Conservation (phyloP, 257 asterid genomes). For the Rauvolfia tetraphylla region DNA sequence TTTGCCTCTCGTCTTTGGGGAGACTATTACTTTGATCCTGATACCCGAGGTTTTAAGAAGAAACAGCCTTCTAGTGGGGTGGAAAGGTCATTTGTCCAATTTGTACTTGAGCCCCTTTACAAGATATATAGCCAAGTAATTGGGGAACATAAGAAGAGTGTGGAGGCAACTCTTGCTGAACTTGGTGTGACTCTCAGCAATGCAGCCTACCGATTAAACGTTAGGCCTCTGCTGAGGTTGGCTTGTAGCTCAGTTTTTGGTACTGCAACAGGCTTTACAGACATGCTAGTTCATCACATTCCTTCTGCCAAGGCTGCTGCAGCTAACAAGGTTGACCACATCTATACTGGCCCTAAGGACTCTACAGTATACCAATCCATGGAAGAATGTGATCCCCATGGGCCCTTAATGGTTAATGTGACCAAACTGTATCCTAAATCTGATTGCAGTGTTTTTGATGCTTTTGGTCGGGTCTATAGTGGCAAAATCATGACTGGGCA, state of each 20-base stretch:
- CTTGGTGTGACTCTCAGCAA: conserved; percentile 94
- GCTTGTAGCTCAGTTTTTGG: conserved; percentile 97
- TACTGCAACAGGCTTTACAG: conserved; percentile 91
- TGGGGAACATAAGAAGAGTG: conserved; percentile 97
- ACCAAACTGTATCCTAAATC: conserved; percentile 93
- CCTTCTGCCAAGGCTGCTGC: conserved; percentile 97
- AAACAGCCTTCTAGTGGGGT: conserved; percentile 78
- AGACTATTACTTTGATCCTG: conserved; percentile 78
- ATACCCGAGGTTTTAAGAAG: conserved; percentile 73
- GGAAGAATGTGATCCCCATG: conserved; percentile 78
- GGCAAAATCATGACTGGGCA: conserved; percentile 93
- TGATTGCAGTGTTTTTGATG: conserved; percentile 95
- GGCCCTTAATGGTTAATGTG: conserved; percentile 87
- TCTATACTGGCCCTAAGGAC: conserved; percentile 83
- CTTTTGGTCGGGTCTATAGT: conserved; percentile 94
- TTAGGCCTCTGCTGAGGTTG: conserved; percentile 80
- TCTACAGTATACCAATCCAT: conserved; percentile 70
- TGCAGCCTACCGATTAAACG: conserved; percentile 90
- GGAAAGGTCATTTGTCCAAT: conserved; percentile 92
- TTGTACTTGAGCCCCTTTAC: conserved; percentile 92
- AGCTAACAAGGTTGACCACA: conserved; percentile 75
- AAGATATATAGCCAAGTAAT: conserved; percentile 92
- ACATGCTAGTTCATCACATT: conserved; percentile 91
- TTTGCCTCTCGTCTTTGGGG: conserved; percentile 97
- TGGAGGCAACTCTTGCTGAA: conserved; percentile 85